Evolutionary conservation across 768 basidiomycete genomes (phyloP), one percentile per base, ranked within the genome.

Genomic region (Boletellus sp.): DNA sequence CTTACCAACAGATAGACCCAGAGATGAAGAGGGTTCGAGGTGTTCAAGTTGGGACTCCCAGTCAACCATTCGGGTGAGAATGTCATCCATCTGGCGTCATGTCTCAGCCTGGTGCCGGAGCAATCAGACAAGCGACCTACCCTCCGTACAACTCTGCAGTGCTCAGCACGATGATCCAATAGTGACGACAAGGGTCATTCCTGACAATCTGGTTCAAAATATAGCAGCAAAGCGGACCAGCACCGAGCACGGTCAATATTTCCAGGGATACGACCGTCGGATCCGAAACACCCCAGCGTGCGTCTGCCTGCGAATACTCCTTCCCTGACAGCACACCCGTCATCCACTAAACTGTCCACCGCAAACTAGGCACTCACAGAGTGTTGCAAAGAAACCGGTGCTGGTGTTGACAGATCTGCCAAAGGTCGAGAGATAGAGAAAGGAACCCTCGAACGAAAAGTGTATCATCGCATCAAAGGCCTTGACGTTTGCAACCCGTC

Each of bases 41-140:
- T 87, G 59, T 86, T 76, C 46, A 92, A 68, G 63, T 77, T 87
- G 1, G 83, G 80, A 59, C 80, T 86, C 17, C 86, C 87, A 1
- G 78, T 83, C 42, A 92, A 70, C 88, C 88, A 91, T 68, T 91
- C 90, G 1, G 90, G 90, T 60, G 83, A 84, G 69, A 92, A 92
- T 3, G 89, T 92, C 90, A 92, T 90, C 83, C 83, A 90, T 26
- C 83, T 84, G 52, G 1, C n/a, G n/a, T 15, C 24, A 37, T 23
- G 42, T 33, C 16, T 47, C 36, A 42, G 41, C 17, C 33, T 4
- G 20, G 32, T 11, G 36, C 15, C 5, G 7, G 16, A 9, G 23
- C 19, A 31, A 7, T 22, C 16, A 34, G 37, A 43, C 19, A 24
- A 45, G 26, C 26, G n/a, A 63, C 76, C 36, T 41, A 87, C 81